Evolutionary conservation across 371 early-diverging fungal species (phyloP).

Genomic region (Saksenaea vasiformis): DNA sequence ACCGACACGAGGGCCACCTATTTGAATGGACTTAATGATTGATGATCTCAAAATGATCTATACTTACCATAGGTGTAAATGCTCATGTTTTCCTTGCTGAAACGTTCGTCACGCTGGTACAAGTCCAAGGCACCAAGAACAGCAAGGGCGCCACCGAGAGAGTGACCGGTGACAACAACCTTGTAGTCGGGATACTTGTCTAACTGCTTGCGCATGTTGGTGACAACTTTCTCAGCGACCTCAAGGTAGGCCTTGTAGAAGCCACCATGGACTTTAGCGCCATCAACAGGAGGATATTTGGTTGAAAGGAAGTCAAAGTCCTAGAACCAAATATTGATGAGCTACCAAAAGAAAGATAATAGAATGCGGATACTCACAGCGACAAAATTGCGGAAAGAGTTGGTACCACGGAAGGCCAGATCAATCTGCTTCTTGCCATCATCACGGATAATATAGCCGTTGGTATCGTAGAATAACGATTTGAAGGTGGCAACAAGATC

Average conservation of each 20-base stretch:
- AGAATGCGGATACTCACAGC: conserved; percentile 7
- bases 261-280: conserved; percentile 26
- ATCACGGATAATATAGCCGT: conserved; percentile 24
- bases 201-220: conserved; percentile 14
- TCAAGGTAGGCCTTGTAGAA: conserved; percentile 16
- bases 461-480: conserved; percentile 13
- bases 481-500: conserved; percentile 21
- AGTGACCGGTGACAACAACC: conserved; percentile 18
- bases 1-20: conserved; percentile 30
- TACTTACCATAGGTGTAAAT: conserved; percentile 23
- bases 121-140: conserved; percentile 25
- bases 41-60: neutral
- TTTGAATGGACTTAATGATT: neutral
- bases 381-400: conserved; percentile 15
- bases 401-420: conserved; percentile 26
- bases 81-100: conserved; percentile 12
- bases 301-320: conserved; percentile 8
- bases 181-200: conserved; percentile 14
- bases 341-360: neutral
- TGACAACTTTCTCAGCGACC: conserved; percentile 4
- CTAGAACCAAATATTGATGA: neutral
- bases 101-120: conserved; percentile 20
- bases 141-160: conserved; percentile 29
- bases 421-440: conserved; percentile 20
- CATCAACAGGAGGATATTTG: conserved; percentile 18